Evolutionary conservation across 148 eudicot genomes (phyloP), one percentile per base, ranked within the genome.

Genomic region (Rhododendron ferrugineum): DNA sequence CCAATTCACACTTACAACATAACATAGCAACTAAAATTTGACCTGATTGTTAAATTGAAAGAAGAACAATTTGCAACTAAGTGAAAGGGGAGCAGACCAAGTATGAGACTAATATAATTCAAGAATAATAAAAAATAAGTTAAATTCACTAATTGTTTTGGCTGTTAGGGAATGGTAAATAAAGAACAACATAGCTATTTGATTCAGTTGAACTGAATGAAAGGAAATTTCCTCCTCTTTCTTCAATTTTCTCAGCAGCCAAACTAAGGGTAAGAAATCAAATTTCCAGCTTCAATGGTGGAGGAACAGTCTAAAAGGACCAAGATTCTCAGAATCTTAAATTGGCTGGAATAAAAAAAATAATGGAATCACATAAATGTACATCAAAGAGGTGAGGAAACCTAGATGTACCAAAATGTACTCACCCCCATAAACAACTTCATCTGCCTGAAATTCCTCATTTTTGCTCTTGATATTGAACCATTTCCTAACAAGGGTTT

Each of bases 401-500:
- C 82, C 15, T 47, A 60, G 36, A 50, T 23, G 11, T 9, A 64
- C 28, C 20, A 44, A 79, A 44, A 66, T 52, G 32, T 30, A 70
- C 87, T 83, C 68, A 97, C 98, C 98, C 89, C 91, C 94, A 90
- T 89, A 92, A 86, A 92, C 92, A 91, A 89, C 96, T 84, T 92
- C 95, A 89, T 97, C 91, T 83, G 94, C 90, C 75, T 88, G 91
- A 83, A 89, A 86, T 50, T 97, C 94, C 84, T 93, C 94, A 18
- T 84, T 88, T 87, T 95, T 97, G 91, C 93, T 90, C 94, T 91
- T 97, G 90, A 91, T 91, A 79, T 92, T 95, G 91, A 97, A 92
- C 98, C 98, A 94, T 87, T 94, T 97, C 74, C 94, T 93, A 66
- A 97, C 92, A 89, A 95, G 84, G 79, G 90, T 90, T 82, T 92